A percentile compares a stretch with the other conserved stretches of the same genome.
Evolutionary conservation across 1,139 yeast species (phyloP).

Genomic region (Yamadazyma jaroonii): DNA sequence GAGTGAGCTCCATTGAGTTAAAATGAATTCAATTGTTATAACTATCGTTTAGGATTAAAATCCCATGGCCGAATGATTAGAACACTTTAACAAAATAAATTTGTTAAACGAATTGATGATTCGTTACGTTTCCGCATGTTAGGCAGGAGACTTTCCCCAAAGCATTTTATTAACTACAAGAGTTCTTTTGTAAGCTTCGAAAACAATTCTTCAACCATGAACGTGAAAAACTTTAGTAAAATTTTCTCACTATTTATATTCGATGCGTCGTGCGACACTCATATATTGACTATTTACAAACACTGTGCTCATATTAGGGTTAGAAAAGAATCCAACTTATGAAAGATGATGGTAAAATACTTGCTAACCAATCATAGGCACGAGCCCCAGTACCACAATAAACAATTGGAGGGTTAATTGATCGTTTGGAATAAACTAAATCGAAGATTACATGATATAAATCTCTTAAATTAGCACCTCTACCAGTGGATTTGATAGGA

Average conservation of each 20-base stretch:
- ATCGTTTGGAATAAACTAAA: conserved; percentile 34
- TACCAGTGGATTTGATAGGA: conserved; percentile 34
- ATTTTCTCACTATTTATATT: conserved; percentile 2
- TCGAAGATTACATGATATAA: conserved; percentile 57
- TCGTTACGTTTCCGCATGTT: conserved; percentile 60
- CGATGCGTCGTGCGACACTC: conserved; percentile 3
- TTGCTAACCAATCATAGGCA: conserved; percentile 34
- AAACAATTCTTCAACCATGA: conserved; percentile 77
- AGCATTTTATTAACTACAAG: conserved; percentile 43
- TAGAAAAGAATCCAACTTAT: conserved; percentile 21
- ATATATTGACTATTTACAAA: too few relatives aligned
- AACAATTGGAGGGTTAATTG: conserved; percentile 28
- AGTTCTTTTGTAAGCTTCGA: conserved; percentile 73
- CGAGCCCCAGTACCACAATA: conserved; percentile 55
- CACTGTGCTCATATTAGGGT: not conserved
- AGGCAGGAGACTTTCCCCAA: conserved; percentile 98
- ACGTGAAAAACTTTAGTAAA: conserved; percentile 30
- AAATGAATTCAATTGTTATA: conserved; percentile 64
- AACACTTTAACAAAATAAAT: conserved; percentile 5
- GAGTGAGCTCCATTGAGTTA: conserved; percentile 95
- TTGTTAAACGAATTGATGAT: conserved; percentile 29
- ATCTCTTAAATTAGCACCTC: conserved; percentile 42
- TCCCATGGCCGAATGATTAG: conserved; percentile 58
- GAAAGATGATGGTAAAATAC: conserved; percentile 32
- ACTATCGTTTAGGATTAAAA: conserved; percentile 67